These are phyloP conservation scores for Nicotiana rustica DNA, from an alignment of 305 asterid species.

Conservation along the genomic window DNA sequence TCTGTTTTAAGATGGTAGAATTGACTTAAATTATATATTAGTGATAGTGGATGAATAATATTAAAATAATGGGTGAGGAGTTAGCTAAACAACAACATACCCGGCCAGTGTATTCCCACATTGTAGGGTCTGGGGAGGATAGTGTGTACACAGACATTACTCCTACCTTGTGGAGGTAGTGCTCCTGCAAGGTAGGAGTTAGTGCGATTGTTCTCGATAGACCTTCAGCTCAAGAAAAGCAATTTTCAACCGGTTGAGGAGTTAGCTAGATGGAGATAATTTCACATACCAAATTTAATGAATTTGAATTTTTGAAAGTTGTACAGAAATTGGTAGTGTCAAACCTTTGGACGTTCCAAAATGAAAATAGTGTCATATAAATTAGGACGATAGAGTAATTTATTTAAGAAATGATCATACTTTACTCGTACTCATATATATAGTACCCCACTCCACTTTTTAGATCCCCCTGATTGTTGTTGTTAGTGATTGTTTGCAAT, in stretches of 20 bases:
- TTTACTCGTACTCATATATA: background rate
- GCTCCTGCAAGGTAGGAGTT: too few species aligned
- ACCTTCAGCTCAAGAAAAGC: too few species aligned
- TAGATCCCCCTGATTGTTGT: background rate
- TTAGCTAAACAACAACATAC: background rate
- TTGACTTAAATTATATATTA: background rate
- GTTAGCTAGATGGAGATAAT: background rate
- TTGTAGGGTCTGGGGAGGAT: too few species aligned
- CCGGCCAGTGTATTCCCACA: too few species aligned
- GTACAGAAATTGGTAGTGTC: background rate
- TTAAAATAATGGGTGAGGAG: background rate
- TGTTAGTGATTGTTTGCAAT: background rate
- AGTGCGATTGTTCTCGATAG: too few species aligned
- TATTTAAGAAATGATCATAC: conserved; percentile 4
- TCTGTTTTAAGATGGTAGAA: background rate
- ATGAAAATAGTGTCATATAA: background rate
- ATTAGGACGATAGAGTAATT: background rate
- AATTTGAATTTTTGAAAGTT: background rate
- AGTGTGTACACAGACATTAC: too few species aligned
- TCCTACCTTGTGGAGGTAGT: too few species aligned
- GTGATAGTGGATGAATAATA: background rate
- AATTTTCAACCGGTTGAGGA: background rate
- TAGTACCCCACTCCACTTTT: background rate
- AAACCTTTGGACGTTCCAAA: background rate
- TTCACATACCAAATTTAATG: background rate